Evolutionary conservation across 371 early-diverging fungal species (phyloP), one percentile per base, ranked within the genome.

Genomic region (Mucor velutinosus): DNA sequence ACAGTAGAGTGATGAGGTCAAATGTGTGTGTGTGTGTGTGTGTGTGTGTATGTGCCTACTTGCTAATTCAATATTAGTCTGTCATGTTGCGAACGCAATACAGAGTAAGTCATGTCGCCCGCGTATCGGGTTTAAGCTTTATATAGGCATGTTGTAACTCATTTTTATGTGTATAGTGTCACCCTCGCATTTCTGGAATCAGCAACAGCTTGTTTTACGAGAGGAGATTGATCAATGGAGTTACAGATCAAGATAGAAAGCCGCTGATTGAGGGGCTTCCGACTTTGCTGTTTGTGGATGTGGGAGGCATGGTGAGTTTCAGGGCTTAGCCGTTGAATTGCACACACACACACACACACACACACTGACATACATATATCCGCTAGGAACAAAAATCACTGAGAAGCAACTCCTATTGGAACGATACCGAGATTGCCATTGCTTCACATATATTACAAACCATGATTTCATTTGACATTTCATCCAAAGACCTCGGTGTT

Each of bases 81-180:
- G 84, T 87, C 43, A 78, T 94, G 72, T 84, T 97, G 27, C 77
- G 88, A 5, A 90, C 92, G 8, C 98, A 97, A 68, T 98, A 97
- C 74, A 86, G 98, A 67, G 89, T 90, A 81, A 77, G 78, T 45
- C 12, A 5, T 41, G 41, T 14, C 0, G 14, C 14, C 11, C 3
- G 37, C 1, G 1, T 14, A 41, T 41, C 47, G 47, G 47, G 47
- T 19, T 47, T 47, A 47, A 11, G 8, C 47, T 47, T 47, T 47
- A 21, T 47, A 47, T 47, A n/a, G 47, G 10, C n/a, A 47, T 21
- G n/a, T 47, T 47, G 23, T 47, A n/a, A 47, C 47, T 12, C 11
- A 45, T 17, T 32, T 49, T 41, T 32, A n/a, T n/a, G 6, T 17
- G 32, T 59, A n/a, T 55, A 87, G 80, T 97, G 97, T 67, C 97